A percentile compares a stretch with the other conserved stretches of the same genome.
Evolutionary conservation across 139 green algal genomes (phyloP).

Genomic region (Asterochloris sp.): DNA sequence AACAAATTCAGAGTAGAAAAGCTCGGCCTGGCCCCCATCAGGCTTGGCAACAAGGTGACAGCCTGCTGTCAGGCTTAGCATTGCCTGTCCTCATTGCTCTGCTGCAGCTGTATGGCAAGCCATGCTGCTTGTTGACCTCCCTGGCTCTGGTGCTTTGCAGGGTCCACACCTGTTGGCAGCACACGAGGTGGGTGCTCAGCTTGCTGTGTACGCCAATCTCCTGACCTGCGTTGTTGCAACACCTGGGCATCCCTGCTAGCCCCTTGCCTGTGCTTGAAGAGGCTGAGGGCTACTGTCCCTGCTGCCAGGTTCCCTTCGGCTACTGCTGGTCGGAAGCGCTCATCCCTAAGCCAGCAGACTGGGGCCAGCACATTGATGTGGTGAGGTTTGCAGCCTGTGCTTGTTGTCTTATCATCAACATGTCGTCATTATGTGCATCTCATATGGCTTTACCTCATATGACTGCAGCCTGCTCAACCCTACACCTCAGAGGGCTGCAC

Average conservation of each 20-base stretch:
- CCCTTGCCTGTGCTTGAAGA: not conserved
- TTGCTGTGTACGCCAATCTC: not conserved
- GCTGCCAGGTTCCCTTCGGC: constrained; percentile 19
- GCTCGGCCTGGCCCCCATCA: not conserved
- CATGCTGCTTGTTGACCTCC: too few species aligned
- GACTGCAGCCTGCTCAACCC: too few species aligned
- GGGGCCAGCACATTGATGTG: constrained; percentile 52
- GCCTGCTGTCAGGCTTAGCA: too few species aligned
- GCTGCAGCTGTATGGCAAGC: too few species aligned
- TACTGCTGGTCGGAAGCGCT: constrained; percentile 31
- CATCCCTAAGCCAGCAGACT: constrained; percentile 59
- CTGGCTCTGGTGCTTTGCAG: too few species aligned
- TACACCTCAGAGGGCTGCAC: too few species aligned
- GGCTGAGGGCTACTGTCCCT: not conserved
- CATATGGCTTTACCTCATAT: too few species aligned
- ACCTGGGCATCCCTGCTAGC: not conserved
- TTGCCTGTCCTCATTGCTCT: too few species aligned
- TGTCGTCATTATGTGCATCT: too few species aligned
- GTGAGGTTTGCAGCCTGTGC: constrained; percentile 17
- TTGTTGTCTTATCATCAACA: too few species aligned
- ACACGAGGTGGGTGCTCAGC: not conserved
- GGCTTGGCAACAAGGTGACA: constrained; percentile 1
- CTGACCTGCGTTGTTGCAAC: not conserved
- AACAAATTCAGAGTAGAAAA: constrained; percentile 8
- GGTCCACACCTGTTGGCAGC: constrained; percentile 4